phyloP scores from a whole-genome alignment of 495 filamentous ascomycete genomes.

The Aspergillus sclerotiicarbonarius region DNA sequence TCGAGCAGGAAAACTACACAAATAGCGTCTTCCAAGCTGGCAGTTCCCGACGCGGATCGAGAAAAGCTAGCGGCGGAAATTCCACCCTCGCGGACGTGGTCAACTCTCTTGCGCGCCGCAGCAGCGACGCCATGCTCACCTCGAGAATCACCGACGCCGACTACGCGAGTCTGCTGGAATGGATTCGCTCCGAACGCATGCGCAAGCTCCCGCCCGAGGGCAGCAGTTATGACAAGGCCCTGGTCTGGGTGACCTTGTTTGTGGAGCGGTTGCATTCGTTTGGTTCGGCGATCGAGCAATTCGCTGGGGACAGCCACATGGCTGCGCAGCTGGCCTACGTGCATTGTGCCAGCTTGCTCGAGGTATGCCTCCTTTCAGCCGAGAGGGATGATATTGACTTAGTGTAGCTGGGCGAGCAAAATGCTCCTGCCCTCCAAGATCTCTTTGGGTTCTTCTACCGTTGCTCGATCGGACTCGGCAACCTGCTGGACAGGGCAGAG shows the following conservation, averaged over 20 bases:
- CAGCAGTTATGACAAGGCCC: slow-evolving; percentile 39
- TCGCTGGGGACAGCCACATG: slow-evolving; percentile 35
- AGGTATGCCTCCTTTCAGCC: slow-evolving; percentile 19
- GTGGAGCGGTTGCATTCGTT: slow-evolving; percentile 31
- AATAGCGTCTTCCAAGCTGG: not conserved
- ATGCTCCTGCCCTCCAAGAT: slow-evolving; percentile 30
- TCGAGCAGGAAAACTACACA: slow-evolving; percentile 5
- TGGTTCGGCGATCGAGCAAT: slow-evolving; percentile 28
- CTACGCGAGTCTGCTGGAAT: slow-evolving; percentile 28
- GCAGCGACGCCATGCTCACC: slow-evolving; percentile 6
- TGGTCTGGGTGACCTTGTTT: slow-evolving; percentile 28
- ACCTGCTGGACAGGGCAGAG: slow-evolving; percentile 34
- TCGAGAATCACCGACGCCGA: slow-evolving; percentile 14
- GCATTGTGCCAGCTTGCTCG: slow-evolving; percentile 33
- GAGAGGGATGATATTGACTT: not conserved
- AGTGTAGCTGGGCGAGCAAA: slow-evolving; percentile 34
- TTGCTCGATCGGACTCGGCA: slow-evolving; percentile 31
- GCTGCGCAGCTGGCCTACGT: slow-evolving; percentile 37
- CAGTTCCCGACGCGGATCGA: slow-evolving; percentile 11
- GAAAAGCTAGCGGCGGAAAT: slow-evolving; percentile 11
- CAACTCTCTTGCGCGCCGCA: slow-evolving; percentile 11
- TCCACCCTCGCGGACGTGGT: slow-evolving; percentile 19
- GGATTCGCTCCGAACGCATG: slow-evolving; percentile 32
- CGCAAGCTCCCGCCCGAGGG: slow-evolving; percentile 37
- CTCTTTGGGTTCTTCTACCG: slow-evolving; percentile 39